A percentile compares a stretch with the other conserved stretches of the same genome.
Evolutionary conservation across 306 rosid species (phyloP).

Genomic region (Lathyrus oleraceus): DNA sequence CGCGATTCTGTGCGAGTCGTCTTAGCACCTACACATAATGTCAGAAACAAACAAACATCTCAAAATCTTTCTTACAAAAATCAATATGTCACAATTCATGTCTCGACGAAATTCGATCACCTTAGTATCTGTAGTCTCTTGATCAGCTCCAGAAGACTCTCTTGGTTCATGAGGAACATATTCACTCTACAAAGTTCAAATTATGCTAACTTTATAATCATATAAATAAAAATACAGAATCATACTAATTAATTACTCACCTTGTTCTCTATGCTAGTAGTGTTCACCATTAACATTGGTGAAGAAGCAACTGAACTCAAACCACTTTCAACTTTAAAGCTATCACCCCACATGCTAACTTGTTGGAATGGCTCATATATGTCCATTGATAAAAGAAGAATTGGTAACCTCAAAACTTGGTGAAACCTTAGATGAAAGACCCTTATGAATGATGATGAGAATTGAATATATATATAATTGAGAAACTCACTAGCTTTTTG

Average conservation of each 20-base stretch:
- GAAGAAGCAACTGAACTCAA: constrained; percentile 52
- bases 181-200: constrained; percentile 52
- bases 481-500: constrained; percentile 31
- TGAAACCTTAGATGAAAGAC: constrained; percentile 8
- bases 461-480: constrained; percentile 27
- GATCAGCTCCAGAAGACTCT: constrained; percentile 54
- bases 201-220: constrained; percentile 20
- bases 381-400: constrained; percentile 52
- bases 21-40: constrained; percentile 50
- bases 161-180: constrained; percentile 54
- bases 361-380: constrained; percentile 81
- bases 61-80: not conserved
- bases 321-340: constrained; percentile 52
- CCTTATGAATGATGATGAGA: constrained; percentile 14
- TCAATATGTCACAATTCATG: constrained; percentile 4
- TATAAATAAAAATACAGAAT: not conserved
- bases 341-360: constrained; percentile 70
- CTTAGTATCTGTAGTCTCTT: constrained; percentile 64
- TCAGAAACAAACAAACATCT: constrained; percentile 22
- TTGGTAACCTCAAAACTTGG: constrained; percentile 31
- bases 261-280: constrained; percentile 51
- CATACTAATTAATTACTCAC: constrained; percentile 31
- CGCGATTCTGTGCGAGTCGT: constrained; percentile 87
- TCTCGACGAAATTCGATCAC: constrained; percentile 45
- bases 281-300: constrained; percentile 50